Conservation (phyloP, 441 rosid genomes). For the Theobroma grandiflorum region DNA sequence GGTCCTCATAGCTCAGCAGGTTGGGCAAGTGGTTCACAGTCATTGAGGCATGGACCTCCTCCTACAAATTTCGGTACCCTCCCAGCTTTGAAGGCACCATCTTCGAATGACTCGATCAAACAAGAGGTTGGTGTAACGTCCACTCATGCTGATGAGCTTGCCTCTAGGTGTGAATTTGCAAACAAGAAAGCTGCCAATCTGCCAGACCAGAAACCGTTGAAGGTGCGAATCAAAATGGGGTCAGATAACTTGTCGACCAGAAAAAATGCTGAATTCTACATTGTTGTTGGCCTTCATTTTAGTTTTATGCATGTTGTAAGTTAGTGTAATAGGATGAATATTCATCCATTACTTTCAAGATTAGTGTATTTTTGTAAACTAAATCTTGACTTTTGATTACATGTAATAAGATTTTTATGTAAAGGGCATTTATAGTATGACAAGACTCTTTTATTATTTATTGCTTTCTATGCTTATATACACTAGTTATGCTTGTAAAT, state of each 20-base stretch:
- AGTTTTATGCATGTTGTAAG: too few species aligned
- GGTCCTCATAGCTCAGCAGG: conserved; percentile 41
- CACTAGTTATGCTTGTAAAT: too few species aligned
- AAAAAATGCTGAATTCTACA: conserved; percentile 86
- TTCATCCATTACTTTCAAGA: too few species aligned
- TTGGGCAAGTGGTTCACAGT: conserved; percentile 51
- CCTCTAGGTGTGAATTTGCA: conserved; percentile 46
- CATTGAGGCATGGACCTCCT: conserved; percentile 52
- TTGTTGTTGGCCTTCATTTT: conserved; percentile 98
- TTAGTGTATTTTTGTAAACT: too few species aligned
- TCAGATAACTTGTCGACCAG: conserved; percentile 73
- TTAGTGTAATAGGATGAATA: too few species aligned
- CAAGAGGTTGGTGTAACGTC: conserved; percentile 57
- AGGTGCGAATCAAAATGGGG: conserved; percentile 89
- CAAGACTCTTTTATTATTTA: too few species aligned
- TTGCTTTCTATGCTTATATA: too few species aligned
- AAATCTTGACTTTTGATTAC: too few species aligned
- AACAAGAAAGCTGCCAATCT: conserved; percentile 57
- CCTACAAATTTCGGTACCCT: conserved; percentile 38
- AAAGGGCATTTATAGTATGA: too few species aligned
- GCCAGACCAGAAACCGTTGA: conserved; percentile 75
- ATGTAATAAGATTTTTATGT: too few species aligned
- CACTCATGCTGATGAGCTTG: conserved; percentile 47
- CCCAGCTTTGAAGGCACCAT: conserved; percentile 49
- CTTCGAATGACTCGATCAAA: conserved; percentile 49